Base-by-base conservation (phyloP, 2,329 filamentous ascomycete genomes). In the Plectosphaerella plurivora region DNA sequence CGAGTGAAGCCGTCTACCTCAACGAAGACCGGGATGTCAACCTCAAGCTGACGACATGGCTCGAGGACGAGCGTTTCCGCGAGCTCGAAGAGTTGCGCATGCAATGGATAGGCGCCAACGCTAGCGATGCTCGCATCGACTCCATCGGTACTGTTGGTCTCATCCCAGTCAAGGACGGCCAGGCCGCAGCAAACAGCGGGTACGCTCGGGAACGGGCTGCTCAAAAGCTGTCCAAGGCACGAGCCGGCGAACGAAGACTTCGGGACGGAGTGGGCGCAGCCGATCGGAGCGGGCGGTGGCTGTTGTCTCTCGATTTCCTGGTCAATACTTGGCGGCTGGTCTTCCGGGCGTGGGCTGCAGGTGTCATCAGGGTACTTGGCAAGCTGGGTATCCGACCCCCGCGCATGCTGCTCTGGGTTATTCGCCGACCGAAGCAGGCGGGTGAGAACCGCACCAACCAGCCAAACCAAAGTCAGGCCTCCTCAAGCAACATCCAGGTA, bases 1-100 rank as follows among this genome's bases (percentile, higher is more conserved):
- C 94, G 1, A 96, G 91, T 61, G 92, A 97, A 68, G 93, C 93
- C 4, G 94, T 97, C 0, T 97, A 96, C 64, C 75, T 99, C 11
- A 96, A 97, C 56, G 93, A 97, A 68, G 93, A 93, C 45, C 83
- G 83, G 41, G 79, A 79, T 2, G 84, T 97, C 49, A 86, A 83
- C 55, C 75, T 96, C 3, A 84, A 85, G 57, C 76, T 80, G 36
- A 86, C 86, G 70, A 97, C 94, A 0, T 99, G 94, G 93, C 74
- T 97, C 3, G 94, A 99, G 65, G 89, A 93, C 60, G 89, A 96
- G 59, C 82, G 92, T 6, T 76, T 93, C 10, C 79, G 84, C 45
- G 91, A 97, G 63, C 76, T 96, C 3, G 85, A 94, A 59, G 73
- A 78, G 53, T 59, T 82, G 37, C 73, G 76, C 37, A 75, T 74